These are phyloP conservation scores for Mycena rosella DNA, from an alignment of 768 basidiomycete genomes.

Conservation along the genomic window DNA sequence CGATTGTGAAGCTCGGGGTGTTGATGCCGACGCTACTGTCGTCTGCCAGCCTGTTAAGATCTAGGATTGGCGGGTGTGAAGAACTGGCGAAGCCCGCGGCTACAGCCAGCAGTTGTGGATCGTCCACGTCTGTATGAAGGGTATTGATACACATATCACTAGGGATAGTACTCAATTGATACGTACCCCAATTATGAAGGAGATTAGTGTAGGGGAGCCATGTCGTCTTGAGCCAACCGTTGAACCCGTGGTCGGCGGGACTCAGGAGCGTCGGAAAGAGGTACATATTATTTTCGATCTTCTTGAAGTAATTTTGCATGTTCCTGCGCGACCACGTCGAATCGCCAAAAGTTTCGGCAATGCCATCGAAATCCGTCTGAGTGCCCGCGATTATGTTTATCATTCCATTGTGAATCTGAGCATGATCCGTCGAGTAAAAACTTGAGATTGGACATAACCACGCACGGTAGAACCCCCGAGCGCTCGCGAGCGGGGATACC, in stretches of 20 bases:
- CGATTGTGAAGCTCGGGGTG: slow-evolving; percentile 42
- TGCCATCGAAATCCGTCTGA: slow-evolving; percentile 23
- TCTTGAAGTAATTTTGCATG: slow-evolving; percentile 49
- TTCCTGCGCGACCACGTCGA: slow-evolving; percentile 46
- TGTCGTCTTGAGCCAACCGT: slow-evolving; percentile 48
- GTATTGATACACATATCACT: neutral
- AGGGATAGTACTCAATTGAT: too few species aligned
- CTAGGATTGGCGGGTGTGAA: slow-evolving; percentile 21
- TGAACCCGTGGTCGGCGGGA: slow-evolving; percentile 44
- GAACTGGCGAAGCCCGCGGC: neutral
- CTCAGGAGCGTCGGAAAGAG: slow-evolving; percentile 34
- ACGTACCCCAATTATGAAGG: slow-evolving; percentile 39
- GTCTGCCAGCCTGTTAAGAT: slow-evolving; percentile 32
- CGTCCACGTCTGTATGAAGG: slow-evolving; percentile 38
- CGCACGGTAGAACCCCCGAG: slow-evolving; percentile 31
- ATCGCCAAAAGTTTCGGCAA: slow-evolving; percentile 41
- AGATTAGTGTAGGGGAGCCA: slow-evolving; percentile 41
- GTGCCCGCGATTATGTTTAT: slow-evolving; percentile 34
- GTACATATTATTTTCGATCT: slow-evolving; percentile 46
- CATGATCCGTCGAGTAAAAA: neutral
- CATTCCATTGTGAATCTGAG: slow-evolving; percentile 35
- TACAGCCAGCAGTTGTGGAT: slow-evolving; percentile 34
- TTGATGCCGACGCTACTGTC: slow-evolving; percentile 35
- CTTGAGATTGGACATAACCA: neutral
- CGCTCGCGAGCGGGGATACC: slow-evolving; percentile 33